Evolutionary conservation across 768 basidiomycete genomes (phyloP), one percentile per base, ranked within the genome.

Genomic region (Phlegmacium glaucopus): DNA sequence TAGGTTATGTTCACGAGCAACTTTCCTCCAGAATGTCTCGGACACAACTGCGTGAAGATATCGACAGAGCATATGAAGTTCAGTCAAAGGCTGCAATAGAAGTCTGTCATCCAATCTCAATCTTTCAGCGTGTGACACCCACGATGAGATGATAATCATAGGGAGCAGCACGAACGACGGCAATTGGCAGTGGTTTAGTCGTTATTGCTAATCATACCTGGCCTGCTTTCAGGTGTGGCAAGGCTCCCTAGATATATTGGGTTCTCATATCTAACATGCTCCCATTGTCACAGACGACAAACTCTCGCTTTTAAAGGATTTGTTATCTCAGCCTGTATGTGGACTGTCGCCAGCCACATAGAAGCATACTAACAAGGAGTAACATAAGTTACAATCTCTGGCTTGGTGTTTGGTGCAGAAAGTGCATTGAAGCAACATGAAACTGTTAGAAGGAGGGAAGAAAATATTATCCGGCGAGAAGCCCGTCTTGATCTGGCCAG

Each of bases 241-340:
- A 27, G 38, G 55, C 22, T 36, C 26, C 4, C 26, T 13, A 34
- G 29, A 25, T 39, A 39, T 13, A 18, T 30, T 17, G 7, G 32
- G 29, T 29, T 39, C 36, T 15, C 12, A 30, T 41, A 30, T 36
- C 40, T 39, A 38, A 28, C 39, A 36, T 34, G 5, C 32, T 22
- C 22, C 22, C 22, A 22, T 22, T 46, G 16, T 6, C 22, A 8
- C 52, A 91, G 90, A 52, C 81, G 85, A 16, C 90, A 91, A 63
- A 87, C 88, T 0, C 72, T 90, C 15, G 79, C 87, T 3, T 81
- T 91, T 72, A 94, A 94, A 64, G 80, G 76, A 1, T 93, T 90
- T 61, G 66, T 93, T 4, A 77, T 90, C 6, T 81, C 82, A 26
- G 76, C 79, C 47, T 82, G 90, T 90, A 58, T 55, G 80, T 72